phyloP scores from a whole-genome alignment of 176 grass and related monocot species.

The Saccharum spontaneum region DNA sequence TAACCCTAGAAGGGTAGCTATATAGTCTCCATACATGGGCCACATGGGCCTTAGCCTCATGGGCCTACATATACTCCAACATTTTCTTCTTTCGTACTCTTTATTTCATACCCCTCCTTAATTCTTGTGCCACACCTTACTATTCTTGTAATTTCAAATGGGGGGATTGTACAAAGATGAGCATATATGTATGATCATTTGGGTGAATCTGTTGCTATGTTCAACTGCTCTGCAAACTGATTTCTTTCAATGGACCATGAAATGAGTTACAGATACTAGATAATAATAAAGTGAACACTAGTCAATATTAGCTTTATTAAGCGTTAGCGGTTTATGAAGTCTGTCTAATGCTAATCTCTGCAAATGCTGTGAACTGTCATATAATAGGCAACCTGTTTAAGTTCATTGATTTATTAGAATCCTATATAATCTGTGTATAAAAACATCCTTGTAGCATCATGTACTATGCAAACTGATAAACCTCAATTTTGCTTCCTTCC shows the following conservation, averaged over 20 bases:
- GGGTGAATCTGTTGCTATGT: no score
- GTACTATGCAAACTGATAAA: slow-evolving; percentile 13
- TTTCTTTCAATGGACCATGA: neutral
- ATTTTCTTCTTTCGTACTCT: no score
- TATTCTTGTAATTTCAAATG: no score
- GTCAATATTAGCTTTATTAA: neutral
- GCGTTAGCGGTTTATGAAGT: neutral
- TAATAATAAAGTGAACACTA: neutral
- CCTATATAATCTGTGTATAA: neutral
- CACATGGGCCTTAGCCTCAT: no score
- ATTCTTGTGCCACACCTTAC: no score
- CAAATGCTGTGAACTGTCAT: neutral
- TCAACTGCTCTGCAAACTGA: neutral
- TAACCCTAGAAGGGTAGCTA: no score
- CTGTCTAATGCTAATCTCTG: neutral
- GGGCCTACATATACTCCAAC: no score
- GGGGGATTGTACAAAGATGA: no score
- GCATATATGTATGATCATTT: no score
- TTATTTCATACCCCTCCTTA: no score
- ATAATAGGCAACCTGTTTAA: slow-evolving; percentile 3
- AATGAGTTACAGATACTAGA: neutral
- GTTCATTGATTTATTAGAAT: slow-evolving; percentile 23
- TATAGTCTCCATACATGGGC: no score
- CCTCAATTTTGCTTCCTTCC: neutral
- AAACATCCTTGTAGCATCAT: slow-evolving; percentile 5